phyloP scores from a whole-genome alignment of 2,329 filamentous ascomycete genomes.

The Hysterium pulicare region DNA sequence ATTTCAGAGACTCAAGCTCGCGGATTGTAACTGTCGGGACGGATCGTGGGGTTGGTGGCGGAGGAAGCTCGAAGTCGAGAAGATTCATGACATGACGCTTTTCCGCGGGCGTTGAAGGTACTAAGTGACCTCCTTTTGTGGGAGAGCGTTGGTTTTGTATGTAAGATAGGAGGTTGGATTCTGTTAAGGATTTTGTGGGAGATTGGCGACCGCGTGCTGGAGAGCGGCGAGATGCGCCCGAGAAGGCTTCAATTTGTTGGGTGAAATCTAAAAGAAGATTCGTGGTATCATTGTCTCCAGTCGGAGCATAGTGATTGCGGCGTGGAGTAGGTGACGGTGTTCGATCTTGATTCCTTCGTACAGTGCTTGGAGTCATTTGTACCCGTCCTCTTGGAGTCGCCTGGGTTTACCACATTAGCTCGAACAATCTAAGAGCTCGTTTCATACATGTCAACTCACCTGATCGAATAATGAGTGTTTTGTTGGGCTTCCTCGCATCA shows the following conservation, averaged over 20 bases:
- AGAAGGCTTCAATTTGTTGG: constrained; percentile 64
- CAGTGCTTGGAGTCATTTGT: constrained; percentile 50
- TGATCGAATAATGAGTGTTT: constrained; percentile 32
- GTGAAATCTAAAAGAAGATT: constrained; percentile 87
- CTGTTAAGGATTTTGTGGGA: constrained; percentile 48
- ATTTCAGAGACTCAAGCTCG: constrained; percentile 90
- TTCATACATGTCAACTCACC: no score
- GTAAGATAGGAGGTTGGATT: constrained; percentile 47
- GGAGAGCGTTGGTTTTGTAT: constrained; percentile 43
- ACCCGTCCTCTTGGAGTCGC: constrained; percentile 33
- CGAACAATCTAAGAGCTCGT: constrained; percentile 11
- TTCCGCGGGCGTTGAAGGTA: constrained; percentile 46
- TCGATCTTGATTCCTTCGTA: constrained; percentile 38
- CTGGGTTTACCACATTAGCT: constrained; percentile 4
- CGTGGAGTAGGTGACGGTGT: constrained; percentile 54
- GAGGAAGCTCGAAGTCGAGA: constrained; percentile 90
- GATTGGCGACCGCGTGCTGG: constrained; percentile 41
- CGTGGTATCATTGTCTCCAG: constrained; percentile 58
- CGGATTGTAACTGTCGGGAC: constrained; percentile 87
- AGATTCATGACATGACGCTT: constrained; percentile 61
- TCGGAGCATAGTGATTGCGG: constrained; percentile 42
- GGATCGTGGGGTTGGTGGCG: constrained; percentile 85
- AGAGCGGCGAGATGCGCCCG: constrained; percentile 38
- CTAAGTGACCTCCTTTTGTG: constrained; percentile 32
- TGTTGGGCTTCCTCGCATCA: constrained; percentile 58